Percentiles rank a stretch among this genome's conserved stretches.
phyloP scores from a whole-genome alignment of 208 protist species.

The Borovskyia barvae region DNA sequence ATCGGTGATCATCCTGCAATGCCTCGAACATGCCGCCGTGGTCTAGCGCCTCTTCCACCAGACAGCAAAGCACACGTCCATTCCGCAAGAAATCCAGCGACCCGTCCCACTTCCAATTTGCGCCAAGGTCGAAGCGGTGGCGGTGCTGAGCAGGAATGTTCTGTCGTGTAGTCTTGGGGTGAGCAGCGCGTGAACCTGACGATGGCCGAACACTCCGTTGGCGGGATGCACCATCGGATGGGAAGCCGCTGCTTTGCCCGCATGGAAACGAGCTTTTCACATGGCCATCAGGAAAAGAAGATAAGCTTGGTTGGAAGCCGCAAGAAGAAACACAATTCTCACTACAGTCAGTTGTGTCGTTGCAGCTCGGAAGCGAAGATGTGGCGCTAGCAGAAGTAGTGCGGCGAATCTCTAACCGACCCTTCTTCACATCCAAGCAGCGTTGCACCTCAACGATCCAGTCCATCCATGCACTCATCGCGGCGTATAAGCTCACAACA shows the following conservation, averaged over 20 bases:
- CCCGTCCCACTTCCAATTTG: conserved; percentile 34
- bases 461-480: conserved; percentile 42
- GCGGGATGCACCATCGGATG: conserved; percentile 2
- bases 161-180: not conserved
- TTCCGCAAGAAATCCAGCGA: conserved; percentile 46
- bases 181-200: not conserved
- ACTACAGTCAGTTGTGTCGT: not conserved
- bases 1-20: conserved; percentile 17
- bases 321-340: too few species aligned
- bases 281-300: not conserved
- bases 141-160: conserved; percentile 2
- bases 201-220: not conserved
- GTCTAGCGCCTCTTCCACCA: conserved; percentile 33
- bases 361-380: not conserved
- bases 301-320: too few species aligned
- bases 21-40: conserved; percentile 23
- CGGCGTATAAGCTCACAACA: conserved; percentile 37
- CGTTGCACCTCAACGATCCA: conserved; percentile 34
- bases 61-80: conserved; percentile 25
- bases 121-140: conserved; percentile 23
- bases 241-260: not conserved
- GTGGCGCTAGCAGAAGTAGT: not conserved
- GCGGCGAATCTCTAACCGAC: conserved; percentile 2
- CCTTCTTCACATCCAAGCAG: conserved; percentile 22
- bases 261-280: not conserved